Conservation (phyloP, 345 rosid species). For the Pugionium cornutum region DNA sequence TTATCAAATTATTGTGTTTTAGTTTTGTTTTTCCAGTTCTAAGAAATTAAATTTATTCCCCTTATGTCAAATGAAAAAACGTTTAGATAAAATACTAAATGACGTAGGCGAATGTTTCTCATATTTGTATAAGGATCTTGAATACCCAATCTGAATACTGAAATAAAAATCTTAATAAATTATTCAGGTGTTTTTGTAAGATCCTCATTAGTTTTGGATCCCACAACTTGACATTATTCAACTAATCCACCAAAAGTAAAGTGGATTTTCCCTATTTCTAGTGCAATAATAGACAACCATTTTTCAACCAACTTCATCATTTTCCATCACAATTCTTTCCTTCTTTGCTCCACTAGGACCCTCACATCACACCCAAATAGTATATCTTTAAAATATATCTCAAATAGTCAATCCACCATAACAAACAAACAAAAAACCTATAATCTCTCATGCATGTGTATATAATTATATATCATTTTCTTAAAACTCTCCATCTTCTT, state of each 20-base stretch:
- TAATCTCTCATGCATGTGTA: conserved; percentile 7
- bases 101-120: too few species aligned
- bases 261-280: conserved; percentile 37
- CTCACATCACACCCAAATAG: conserved; percentile 23
- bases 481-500: conserved; percentile 3
- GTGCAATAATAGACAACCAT: conserved; percentile 20
- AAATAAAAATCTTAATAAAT: not conserved
- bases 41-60: too few species aligned
- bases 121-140: too few species aligned
- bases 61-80: too few species aligned
- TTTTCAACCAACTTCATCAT: conserved; percentile 34
- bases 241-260: conserved; percentile 17
- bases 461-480: not conserved
- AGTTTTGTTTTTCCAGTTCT: too few species aligned
- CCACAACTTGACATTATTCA: conserved; percentile 18
- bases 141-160: too few species aligned
- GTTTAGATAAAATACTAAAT: too few species aligned
- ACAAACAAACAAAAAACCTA: conserved; percentile 13
- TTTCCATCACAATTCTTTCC: conserved; percentile 28
- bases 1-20: too few species aligned
- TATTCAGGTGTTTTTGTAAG: conserved; percentile 13
- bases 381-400: conserved; percentile 16
- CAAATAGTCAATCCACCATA: conserved; percentile 35
- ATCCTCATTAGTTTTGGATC: not conserved
- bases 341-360: conserved; percentile 20